Base-by-base conservation (phyloP, 1,284 basidiomycete genomes). In the Boletus chippewaensis region DNA sequence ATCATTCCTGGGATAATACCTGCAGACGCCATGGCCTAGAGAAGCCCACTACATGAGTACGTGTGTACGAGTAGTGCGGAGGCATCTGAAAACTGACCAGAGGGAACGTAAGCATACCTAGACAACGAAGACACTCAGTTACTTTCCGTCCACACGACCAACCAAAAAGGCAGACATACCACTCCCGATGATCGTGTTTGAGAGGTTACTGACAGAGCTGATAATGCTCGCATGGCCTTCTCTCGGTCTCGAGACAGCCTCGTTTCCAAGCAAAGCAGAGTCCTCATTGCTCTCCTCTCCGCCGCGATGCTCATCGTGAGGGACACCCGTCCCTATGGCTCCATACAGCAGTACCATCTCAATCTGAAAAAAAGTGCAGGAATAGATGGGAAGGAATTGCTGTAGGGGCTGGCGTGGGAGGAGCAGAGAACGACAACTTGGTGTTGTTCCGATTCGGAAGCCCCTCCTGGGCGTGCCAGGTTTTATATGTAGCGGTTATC, bases 131-230 rank as follows among this genome's bases (percentile, higher is more conserved):
- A 57, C 36, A 18, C 11, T 47, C 26, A 55, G 38, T 57, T 13
- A 54, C 22, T 22, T 26, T 18, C 43, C 15, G 45, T 44, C 22
- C 40, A 44, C 20, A 41, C 47, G 18, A 32, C 39, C 47, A 36
- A 32, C 38, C 47, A 38, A 28, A 39, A 18, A 44, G 22, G n/a
- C 16, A 20, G 32, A 79, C 77, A 65, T 69, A 81, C 91, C 91
- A 52, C 87, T 91, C 13, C 91, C 91, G 61, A 94, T 87, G 60
- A 93, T 91, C 0, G 91, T 95, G 62, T 95, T 91, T 41, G 82
- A 74, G 48, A 93, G 71, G 62, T 94, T 94, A 57, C 85, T 81
- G 45, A 87, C 75, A 52, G 78, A 82, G 57, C 86, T 87, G 22
- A 74, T 59, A 29, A 90, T 67, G 40, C 70, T 79, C 24, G 84